A percentile compares a stretch with the other conserved stretches of the same genome.
Conservation (phyloP, 2,329 filamentous ascomycete genomes). For the Colletotrichum kahawae region DNA sequence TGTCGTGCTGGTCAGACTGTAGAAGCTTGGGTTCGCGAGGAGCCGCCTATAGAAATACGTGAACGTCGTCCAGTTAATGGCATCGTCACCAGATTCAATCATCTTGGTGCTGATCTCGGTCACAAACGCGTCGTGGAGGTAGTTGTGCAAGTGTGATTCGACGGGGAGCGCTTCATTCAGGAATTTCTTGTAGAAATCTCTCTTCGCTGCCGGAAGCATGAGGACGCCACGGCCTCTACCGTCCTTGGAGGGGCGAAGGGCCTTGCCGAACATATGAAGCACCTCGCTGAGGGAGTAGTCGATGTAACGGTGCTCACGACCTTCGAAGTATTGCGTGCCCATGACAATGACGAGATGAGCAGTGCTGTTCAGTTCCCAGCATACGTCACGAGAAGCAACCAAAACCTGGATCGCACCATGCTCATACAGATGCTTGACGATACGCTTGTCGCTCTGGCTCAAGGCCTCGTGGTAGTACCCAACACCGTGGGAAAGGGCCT, state of each 20-base stretch:
- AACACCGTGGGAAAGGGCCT: constrained; percentile 90
- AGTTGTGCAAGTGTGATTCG: constrained; percentile 90
- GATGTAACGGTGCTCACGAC: constrained; percentile 93
- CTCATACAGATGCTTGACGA: constrained; percentile 90
- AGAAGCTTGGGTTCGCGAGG: constrained; percentile 95
- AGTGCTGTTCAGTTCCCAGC: constrained; percentile 90
- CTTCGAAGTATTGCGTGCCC: constrained; percentile 98
- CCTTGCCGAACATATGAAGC: constrained; percentile 97
- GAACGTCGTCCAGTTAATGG: constrained; percentile 97
- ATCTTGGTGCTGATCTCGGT: constrained; percentile 97
- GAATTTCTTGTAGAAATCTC: constrained; percentile 99
- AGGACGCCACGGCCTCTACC: constrained; percentile 88
- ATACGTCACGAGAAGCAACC: constrained; percentile 79
- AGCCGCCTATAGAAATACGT: constrained; percentile 97
- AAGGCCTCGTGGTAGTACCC: constrained; percentile 98
- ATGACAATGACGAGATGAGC: constrained; percentile 95
- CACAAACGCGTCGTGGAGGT: constrained; percentile 94
- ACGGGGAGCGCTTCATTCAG: constrained; percentile 94
- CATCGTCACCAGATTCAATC: constrained; percentile 93
- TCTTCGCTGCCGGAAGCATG: constrained; percentile 93
- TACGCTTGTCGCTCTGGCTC: constrained; percentile 86
- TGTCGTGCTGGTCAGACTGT: constrained; percentile 85
- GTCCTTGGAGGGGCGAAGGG: constrained; percentile 78
- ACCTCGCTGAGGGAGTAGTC: constrained; percentile 95
- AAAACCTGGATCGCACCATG: constrained; percentile 90